Base-by-base conservation (phyloP, 2,329 filamentous ascomycete genomes). In the Arthrobotrys megalospora region DNA sequence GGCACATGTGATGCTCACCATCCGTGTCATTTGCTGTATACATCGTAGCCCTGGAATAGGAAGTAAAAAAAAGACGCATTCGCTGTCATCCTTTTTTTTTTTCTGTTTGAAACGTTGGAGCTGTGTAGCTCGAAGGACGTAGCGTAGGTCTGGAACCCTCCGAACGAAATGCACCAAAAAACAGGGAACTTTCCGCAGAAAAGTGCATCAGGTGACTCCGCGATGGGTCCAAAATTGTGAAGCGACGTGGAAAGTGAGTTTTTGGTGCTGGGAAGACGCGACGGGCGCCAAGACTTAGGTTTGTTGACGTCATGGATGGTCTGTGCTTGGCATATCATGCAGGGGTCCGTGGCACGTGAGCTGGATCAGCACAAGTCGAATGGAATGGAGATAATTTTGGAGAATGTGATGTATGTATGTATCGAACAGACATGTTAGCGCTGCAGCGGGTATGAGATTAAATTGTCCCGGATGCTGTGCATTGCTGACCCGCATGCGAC, bases 191-290 rank as follows among this genome's bases (percentile, higher is more conserved):
- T 64, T 28, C 45, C 43, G 36, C 28, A 38, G 8, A 5, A 50
- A 38, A 36, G 12, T 52, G 7, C 14, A 19, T 52, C 48, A 66
- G 19, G 66, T 77, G 73, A 71, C 19, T 6, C n/a, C 60, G 73
- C 21, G 73, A 50, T 6, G 8, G n/a, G n/a, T 2, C n/a, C 16
- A 19, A 24, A 52, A 50, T 36, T 66, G 47, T 6, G 16, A 12
- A 19, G 14, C 45, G 21, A 36, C 62, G 45, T 52, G 45, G 45
- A 36, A n/a, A 24, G 38, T 71, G n/a, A 45, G 38, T 66, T 71
- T 77, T 71, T 50, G 36, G 41, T 19, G n/a, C 43, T 24, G 73
- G 73, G 73, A 77, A 71, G 73, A 77, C 73, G 73, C 62, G 73
- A 71, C 66, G 48, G 60, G 50, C 7, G 67, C 67, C 67, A 71